Conservation (phyloP, 768 basidiomycete genomes). For the Boletus insuetus region DNA sequence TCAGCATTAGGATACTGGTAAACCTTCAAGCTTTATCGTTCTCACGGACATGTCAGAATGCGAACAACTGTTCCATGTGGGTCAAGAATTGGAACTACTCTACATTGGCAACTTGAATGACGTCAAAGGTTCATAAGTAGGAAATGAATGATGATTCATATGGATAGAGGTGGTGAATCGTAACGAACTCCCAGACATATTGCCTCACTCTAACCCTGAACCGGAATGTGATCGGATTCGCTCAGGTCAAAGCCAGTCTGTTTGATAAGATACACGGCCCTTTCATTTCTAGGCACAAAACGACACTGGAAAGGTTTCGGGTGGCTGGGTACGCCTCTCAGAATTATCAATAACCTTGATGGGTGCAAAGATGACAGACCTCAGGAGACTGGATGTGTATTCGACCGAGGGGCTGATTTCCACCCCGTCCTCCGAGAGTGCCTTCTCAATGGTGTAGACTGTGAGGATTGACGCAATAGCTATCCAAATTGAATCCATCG, state of each 20-base stretch:
- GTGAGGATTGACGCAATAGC: slow-evolving; percentile 39
- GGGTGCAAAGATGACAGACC: slow-evolving; percentile 24
- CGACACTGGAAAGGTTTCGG: slow-evolving; percentile 42
- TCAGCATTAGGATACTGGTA: slow-evolving; percentile 53
- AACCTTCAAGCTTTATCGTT: not conserved
- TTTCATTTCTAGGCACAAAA: slow-evolving; percentile 36
- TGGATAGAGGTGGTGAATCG: not conserved
- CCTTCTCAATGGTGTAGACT: slow-evolving; percentile 38
- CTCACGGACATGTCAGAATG: not conserved
- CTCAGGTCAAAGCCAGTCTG: not conserved
- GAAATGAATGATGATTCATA: too few species aligned
- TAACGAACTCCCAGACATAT: not conserved
- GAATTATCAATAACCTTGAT: not conserved
- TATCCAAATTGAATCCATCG: slow-evolving; percentile 44
- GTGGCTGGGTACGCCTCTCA: slow-evolving; percentile 27
- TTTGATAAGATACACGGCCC: slow-evolving; percentile 31
- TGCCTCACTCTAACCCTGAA: not conserved
- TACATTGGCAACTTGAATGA: not conserved
- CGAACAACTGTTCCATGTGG: not conserved
- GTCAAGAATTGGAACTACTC: not conserved
- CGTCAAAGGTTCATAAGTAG: not conserved
- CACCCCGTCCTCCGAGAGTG: slow-evolving; percentile 32
- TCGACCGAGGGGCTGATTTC: slow-evolving; percentile 34
- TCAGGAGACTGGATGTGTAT: slow-evolving; percentile 35
- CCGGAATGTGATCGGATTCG: not conserved